phyloP scores from a whole-genome alignment of 2,329 filamentous ascomycete species.

The Colletotrichum camelliae region DNA sequence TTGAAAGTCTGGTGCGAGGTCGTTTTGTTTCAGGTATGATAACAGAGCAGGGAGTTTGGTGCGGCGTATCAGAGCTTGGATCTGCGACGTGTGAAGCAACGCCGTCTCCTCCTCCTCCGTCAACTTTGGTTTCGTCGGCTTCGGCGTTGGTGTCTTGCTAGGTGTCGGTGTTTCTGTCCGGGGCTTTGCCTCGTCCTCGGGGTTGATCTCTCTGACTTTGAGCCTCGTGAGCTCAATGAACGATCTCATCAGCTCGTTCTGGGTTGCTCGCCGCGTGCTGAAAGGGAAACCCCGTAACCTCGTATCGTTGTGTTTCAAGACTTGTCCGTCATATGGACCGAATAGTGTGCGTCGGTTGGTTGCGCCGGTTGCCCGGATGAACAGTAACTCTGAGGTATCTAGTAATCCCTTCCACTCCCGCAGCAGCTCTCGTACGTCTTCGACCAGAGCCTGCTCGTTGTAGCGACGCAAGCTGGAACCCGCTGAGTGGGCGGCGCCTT shows the following conservation, averaged over 20 bases:
- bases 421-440: slow-evolving; percentile 85
- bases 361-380: slow-evolving; percentile 86
- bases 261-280: slow-evolving; percentile 87
- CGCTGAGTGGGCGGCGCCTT: slow-evolving; percentile 91
- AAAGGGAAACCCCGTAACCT: slow-evolving; percentile 91
- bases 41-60: slow-evolving; percentile 89
- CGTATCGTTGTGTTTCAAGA: slow-evolving; percentile 78
- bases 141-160: slow-evolving; percentile 40
- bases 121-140: slow-evolving; percentile 65
- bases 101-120: slow-evolving; percentile 86
- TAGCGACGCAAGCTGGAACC: slow-evolving; percentile 89
- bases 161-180: slow-evolving; percentile 39
- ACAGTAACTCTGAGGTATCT: slow-evolving; percentile 83
- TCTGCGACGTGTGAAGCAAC: slow-evolving; percentile 83
- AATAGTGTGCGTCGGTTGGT: slow-evolving; percentile 89
- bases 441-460: slow-evolving; percentile 88
- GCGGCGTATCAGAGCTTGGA: slow-evolving; percentile 86
- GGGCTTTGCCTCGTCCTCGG: slow-evolving; percentile 59
- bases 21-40: slow-evolving; percentile 81
- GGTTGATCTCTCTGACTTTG: slow-evolving; percentile 81
- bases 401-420: slow-evolving; percentile 86
- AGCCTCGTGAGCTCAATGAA: slow-evolving; percentile 93
- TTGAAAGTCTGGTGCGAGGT: slow-evolving; percentile 71
- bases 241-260: slow-evolving; percentile 91
- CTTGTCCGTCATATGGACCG: slow-evolving; percentile 88